Base-by-base conservation (phyloP, 1,284 basidiomycete species). In the Apiotrichum porosum region DNA sequence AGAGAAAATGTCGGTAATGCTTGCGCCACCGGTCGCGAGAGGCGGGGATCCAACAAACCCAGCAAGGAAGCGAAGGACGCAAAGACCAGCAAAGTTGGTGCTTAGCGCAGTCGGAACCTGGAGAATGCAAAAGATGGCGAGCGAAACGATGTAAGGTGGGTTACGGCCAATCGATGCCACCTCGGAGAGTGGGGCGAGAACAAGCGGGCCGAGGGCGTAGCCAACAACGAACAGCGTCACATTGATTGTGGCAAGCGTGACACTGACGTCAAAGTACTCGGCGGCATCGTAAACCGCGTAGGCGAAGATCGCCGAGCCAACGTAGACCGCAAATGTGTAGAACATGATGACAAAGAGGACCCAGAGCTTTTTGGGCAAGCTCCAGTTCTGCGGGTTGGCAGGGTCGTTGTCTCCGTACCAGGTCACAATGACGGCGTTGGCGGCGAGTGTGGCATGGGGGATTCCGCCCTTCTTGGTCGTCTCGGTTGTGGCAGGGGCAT, bases 331-430 rank as follows among this genome's bases (percentile, higher is more conserved):
- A 53, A 59, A 59, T 3, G 57, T 58, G 38, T 56, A 55, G 32
- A 51, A 55, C 57, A 84, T 82, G 60, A 42, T 31, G 12, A 42
- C 41, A 26, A 34, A 42, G 0, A 81, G 83, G 0, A 83, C 81
- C 0, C 76, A 75, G 80, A 83, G 82, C 76, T 84, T 84, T 48
- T 76, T 75, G 34, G 67, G 69, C 50, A 74, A 76, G 0, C 74
- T 60, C 84, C 84, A 86, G 66, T 85, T 85, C 63, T 79, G 80
- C 0, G 84, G 84, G 63, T 85, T 84, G 15, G 66, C 65, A 6
- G 79, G 79, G 66, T 84, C 82, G 38, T 81, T 70, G 0, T 79
- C 78, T 1, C 79, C 79, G 43, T 83, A 80, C 81, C 82, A 84
- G 41, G 81, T 78, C 14, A 84, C 78, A 9, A 49, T 39, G 21